phyloP scores from a whole-genome alignment of 148 eudicot species.

The Arctostaphylos glauca region DNA sequence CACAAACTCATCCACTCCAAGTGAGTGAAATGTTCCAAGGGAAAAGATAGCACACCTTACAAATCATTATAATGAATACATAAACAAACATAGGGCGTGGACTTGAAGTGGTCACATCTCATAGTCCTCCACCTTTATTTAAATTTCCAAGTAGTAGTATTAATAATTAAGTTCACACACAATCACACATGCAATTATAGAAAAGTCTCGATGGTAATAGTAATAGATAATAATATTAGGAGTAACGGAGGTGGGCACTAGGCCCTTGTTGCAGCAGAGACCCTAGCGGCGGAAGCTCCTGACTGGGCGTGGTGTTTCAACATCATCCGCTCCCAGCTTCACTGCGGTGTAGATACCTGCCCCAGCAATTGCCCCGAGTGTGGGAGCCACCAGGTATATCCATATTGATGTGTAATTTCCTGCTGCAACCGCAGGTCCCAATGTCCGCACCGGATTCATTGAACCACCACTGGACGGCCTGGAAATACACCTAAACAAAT shows the following conservation, averaged over 20 bases:
- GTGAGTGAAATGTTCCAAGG: not conserved
- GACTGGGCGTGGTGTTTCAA: constrained; percentile 51
- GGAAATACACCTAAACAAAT: not conserved
- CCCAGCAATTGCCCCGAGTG: constrained; percentile 77
- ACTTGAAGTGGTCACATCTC: not conserved
- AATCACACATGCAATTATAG: not conserved
- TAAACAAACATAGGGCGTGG: not conserved
- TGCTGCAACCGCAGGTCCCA: constrained; percentile 94
- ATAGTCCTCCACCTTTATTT: not conserved
- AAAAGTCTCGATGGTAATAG: not conserved
- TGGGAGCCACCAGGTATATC: constrained; percentile 88
- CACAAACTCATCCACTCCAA: not conserved
- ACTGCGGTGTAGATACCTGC: constrained; percentile 79
- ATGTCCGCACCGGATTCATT: constrained; percentile 92
- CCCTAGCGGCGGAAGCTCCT: constrained; percentile 86
- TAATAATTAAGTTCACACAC: not conserved
- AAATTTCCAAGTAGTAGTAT: not conserved
- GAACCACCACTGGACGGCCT: constrained; percentile 91
- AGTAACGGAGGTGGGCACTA: too few relatives aligned
- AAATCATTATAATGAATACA: not conserved
- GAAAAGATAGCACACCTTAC: not conserved
- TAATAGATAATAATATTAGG: too few relatives aligned
- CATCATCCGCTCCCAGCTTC: constrained; percentile 71
- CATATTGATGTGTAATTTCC: constrained; percentile 80
- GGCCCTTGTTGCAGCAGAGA: not conserved